phyloP scores from a whole-genome alignment of 345 rosid species.

The Mercurialis annua region DNA sequence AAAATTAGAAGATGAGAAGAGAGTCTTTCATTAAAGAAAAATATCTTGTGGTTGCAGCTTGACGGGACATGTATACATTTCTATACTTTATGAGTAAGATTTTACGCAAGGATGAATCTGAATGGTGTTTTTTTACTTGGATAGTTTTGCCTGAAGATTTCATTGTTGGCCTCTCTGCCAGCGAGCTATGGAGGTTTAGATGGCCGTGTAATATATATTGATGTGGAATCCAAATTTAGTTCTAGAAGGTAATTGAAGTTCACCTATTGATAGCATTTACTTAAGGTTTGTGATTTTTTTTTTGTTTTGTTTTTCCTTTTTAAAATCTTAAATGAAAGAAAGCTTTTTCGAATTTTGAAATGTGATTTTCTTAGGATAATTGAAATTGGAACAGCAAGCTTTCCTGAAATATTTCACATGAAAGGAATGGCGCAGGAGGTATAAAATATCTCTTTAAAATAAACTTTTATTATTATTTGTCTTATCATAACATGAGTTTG shows the following conservation, averaged over 20 bases:
- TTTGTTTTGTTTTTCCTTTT: not conserved
- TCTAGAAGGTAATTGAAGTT: slow-evolving; percentile 56
- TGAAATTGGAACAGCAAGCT: slow-evolving; percentile 75
- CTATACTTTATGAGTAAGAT: not conserved
- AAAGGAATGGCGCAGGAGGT: slow-evolving; percentile 85
- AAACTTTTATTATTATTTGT: slow-evolving; percentile 4
- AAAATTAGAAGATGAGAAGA: not conserved
- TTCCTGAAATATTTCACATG: slow-evolving; percentile 67
- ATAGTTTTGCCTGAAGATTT: slow-evolving; percentile 82
- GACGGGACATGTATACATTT: not conserved
- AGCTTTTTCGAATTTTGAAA: not conserved
- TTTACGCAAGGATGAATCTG: not conserved
- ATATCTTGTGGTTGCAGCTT: not conserved
- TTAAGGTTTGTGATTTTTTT: not conserved
- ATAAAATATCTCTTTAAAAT: not conserved
- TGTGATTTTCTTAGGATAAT: slow-evolving; percentile 50
- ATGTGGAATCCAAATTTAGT: slow-evolving; percentile 78
- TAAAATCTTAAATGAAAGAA: not conserved
- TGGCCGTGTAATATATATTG: slow-evolving; percentile 71
- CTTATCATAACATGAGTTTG: slow-evolving; percentile 4
- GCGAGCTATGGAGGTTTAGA: slow-evolving; percentile 65
- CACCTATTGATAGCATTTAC: not conserved
- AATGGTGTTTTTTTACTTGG: slow-evolving; percentile 8
- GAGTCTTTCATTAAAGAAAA: too few species aligned
- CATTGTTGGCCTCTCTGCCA: slow-evolving; percentile 72